phyloP scores from a whole-genome alignment of 2,329 filamentous ascomycete genomes.

The Fusarium foetens region DNA sequence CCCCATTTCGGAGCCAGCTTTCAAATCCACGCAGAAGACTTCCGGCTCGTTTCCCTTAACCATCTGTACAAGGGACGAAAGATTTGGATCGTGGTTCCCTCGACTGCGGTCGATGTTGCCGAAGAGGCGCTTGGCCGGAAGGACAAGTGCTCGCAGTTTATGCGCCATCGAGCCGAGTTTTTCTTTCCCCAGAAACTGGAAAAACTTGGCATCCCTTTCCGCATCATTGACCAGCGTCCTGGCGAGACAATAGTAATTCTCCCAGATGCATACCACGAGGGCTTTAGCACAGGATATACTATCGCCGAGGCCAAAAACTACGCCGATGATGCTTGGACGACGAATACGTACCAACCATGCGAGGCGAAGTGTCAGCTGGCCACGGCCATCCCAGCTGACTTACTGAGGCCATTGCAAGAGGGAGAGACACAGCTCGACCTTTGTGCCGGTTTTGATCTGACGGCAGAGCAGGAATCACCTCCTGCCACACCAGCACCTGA shows the following conservation, averaged over 20 bases:
- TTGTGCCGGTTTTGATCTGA: constrained; percentile 42
- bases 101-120: constrained; percentile 50
- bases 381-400: constrained; percentile 51
- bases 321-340: constrained; percentile 51
- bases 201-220: constrained; percentile 52
- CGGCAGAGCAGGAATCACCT: constrained; percentile 17
- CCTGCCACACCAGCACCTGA: constrained; percentile 14
- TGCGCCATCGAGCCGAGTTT: constrained; percentile 55
- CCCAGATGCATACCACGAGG: constrained; percentile 54
- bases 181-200: constrained; percentile 54
- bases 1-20: constrained; percentile 53
- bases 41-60: constrained; percentile 52
- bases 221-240: constrained; percentile 52
- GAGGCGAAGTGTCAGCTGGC: constrained; percentile 47
- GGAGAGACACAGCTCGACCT: constrained; percentile 50
- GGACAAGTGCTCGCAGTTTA: constrained; percentile 52
- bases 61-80: constrained; percentile 54
- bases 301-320: constrained; percentile 55
- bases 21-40: constrained; percentile 55
- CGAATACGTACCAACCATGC: constrained; percentile 51
- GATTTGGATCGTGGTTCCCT: constrained; percentile 54
- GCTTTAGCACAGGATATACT: constrained; percentile 55
- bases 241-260: constrained; percentile 55
- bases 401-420: constrained; percentile 47
- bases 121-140: constrained; percentile 50